Conservation (phyloP, 139 green algal species). For the Coelastrella sp. region DNA sequence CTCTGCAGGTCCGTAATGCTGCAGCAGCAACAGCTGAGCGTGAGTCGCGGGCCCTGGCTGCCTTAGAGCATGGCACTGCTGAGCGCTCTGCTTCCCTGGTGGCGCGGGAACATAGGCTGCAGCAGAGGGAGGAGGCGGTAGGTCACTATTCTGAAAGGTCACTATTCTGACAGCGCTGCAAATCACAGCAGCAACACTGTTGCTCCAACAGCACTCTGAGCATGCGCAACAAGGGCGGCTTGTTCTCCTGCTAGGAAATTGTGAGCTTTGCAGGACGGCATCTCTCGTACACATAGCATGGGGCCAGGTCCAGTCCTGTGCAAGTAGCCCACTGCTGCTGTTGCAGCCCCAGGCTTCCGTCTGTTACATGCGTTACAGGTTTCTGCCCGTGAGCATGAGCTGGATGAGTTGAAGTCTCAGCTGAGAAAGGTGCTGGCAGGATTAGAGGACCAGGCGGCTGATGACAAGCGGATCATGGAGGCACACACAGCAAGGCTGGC, state of each 20-base stretch:
- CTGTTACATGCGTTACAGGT: conserved; percentile 12
- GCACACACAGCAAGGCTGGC: conserved; percentile 27
- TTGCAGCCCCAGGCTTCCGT: not conserved
- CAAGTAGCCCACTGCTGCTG: not conserved
- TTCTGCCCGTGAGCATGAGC: conserved; percentile 7
- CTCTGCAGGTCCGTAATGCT: conserved; percentile 34
- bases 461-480: conserved; percentile 28
- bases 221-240: no score
- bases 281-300: no score
- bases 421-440: conserved; percentile 13
- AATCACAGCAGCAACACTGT: no score
- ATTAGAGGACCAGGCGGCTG: conserved; percentile 14
- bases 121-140: conserved; percentile 42
- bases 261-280: no score
- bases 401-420: conserved; percentile 35
- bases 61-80: conserved; percentile 35
- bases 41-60: conserved; percentile 41
- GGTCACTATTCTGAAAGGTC: not conserved
- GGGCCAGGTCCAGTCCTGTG: no score
- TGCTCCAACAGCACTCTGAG: no score
- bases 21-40: conserved; percentile 37
- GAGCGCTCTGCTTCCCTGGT: conserved; percentile 11
- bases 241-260: no score
- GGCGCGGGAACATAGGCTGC: not conserved
- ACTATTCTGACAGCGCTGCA: not conserved